Evolutionary conservation across 805 yeast genomes (phyloP).

Genomic region (Candida insectalens): DNA sequence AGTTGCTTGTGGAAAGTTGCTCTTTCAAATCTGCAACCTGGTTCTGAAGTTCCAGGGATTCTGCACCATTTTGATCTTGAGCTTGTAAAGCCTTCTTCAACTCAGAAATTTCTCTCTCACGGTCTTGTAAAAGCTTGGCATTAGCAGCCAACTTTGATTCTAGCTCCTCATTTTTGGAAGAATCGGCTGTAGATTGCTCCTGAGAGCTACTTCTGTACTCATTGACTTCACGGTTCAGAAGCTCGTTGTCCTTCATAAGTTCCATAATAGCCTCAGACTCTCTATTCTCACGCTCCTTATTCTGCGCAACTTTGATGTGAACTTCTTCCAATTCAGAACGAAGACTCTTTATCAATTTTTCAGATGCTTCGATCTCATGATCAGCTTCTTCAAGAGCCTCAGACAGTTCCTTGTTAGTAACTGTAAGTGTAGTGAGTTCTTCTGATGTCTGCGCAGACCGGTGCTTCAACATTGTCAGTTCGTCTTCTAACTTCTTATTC

Average conservation of each 20-base stretch:
- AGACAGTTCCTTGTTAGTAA: not conserved
- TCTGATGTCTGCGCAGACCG: too few relatives aligned
- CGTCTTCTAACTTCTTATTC: not conserved
- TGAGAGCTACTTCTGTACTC: not conserved
- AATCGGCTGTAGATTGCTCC: not conserved
- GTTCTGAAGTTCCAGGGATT: not conserved
- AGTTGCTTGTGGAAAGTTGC: not conserved
- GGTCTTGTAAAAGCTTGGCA: too few relatives aligned
- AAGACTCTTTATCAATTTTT: too few relatives aligned
- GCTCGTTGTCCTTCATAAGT: not conserved
- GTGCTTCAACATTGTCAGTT: not conserved
- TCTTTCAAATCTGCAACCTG: not conserved
- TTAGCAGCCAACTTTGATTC: not conserved
- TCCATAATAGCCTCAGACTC: not conserved
- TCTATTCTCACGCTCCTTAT: too few relatives aligned
- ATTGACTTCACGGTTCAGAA: not conserved
- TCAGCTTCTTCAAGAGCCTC: not conserved
- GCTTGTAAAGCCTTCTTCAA: too few relatives aligned
- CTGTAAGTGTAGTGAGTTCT: too few relatives aligned
- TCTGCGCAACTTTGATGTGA: too few relatives aligned
- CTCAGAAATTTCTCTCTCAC: too few relatives aligned
- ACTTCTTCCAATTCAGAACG: too few relatives aligned
- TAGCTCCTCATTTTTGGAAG: conserved; percentile 1
- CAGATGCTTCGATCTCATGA: too few relatives aligned
- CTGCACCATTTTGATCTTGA: too few relatives aligned